Percentiles rank a stretch among this genome's conserved stretches.
These are phyloP conservation scores for Poa pratensis DNA, from an alignment of 176 grass and related monocot genomes.

Conservation along the genomic window DNA sequence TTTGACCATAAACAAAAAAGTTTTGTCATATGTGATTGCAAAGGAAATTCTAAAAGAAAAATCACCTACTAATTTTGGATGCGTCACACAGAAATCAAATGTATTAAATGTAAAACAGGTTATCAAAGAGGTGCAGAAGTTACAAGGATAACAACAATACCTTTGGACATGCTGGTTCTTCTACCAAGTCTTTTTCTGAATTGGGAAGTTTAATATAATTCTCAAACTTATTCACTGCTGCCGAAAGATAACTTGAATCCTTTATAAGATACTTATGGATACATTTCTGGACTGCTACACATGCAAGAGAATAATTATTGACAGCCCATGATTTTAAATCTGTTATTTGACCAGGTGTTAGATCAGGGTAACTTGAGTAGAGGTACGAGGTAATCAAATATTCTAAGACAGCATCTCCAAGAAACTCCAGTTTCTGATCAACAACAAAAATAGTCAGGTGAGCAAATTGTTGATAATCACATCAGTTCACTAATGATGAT, in stretches of 20 bases:
- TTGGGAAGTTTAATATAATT: slow-evolving; percentile 72
- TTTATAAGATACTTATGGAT: slow-evolving; percentile 86
- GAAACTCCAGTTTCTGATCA: slow-evolving; percentile 91
- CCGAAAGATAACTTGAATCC: slow-evolving; percentile 66
- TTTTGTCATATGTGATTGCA: not conserved
- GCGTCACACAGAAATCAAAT: slow-evolving; percentile 26
- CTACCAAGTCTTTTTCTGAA: slow-evolving; percentile 66
- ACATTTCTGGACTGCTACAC: slow-evolving; percentile 63
- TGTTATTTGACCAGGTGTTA: slow-evolving; percentile 95
- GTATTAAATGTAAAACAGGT: slow-evolving; percentile 3
- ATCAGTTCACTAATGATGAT: slow-evolving; percentile 29
- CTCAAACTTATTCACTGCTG: slow-evolving; percentile 69
- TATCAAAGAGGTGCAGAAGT: slow-evolving; percentile 8
- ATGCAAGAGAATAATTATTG: slow-evolving; percentile 77
- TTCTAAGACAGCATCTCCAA: slow-evolving; percentile 96
- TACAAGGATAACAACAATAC: slow-evolving; percentile 41
- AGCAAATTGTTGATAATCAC: slow-evolving; percentile 38
- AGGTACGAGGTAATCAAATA: slow-evolving; percentile 96
- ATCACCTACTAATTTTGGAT: slow-evolving; percentile 5
- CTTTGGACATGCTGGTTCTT: slow-evolving; percentile 97
- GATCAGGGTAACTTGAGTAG: slow-evolving; percentile 79
- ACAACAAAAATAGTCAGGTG: slow-evolving; percentile 42
- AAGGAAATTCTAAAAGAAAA: slow-evolving; percentile 31
- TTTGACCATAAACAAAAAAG: slow-evolving; percentile 43
- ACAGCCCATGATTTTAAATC: slow-evolving; percentile 85